These are phyloP conservation scores for Chenopodium suecicum DNA, from an alignment of 148 eudicot species.

Conservation along the genomic window DNA sequence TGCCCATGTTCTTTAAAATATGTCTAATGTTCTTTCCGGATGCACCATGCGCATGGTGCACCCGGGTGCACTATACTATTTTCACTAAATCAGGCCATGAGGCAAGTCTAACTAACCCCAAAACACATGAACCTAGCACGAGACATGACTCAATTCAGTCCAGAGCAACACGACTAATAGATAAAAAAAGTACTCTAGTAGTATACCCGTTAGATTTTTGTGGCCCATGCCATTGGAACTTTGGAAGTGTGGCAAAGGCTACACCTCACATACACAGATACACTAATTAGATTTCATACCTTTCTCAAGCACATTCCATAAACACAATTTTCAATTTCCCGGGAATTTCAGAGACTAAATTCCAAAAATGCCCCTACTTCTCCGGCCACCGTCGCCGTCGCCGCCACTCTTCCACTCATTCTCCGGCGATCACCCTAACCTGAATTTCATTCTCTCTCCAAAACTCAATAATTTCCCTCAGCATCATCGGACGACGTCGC, in stretches of 20 bases:
- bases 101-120: too few species aligned
- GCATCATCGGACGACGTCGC: not conserved
- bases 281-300: not conserved
- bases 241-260: not conserved
- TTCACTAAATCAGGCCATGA: too few species aligned
- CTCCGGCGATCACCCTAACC: not conserved
- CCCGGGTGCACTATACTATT: too few species aligned
- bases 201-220: not conserved
- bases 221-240: not conserved
- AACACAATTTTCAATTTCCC: not conserved
- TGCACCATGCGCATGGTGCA: too few species aligned
- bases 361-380: constrained; percentile 20
- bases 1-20: too few species aligned
- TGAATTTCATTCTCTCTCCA: not conserved
- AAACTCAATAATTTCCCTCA: not conserved
- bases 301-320: too few species aligned
- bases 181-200: too few species aligned
- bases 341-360: not conserved
- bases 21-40: too few species aligned
- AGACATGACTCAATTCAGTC: too few species aligned
- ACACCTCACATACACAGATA: not conserved
- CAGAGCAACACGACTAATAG: too few species aligned
- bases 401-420: constrained; percentile 13
- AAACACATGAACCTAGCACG: too few species aligned
- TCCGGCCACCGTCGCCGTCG: constrained; percentile 18